Evolutionary conservation across 257 asterid species (phyloP).

Genomic region (Capsicum rhomboideum): DNA sequence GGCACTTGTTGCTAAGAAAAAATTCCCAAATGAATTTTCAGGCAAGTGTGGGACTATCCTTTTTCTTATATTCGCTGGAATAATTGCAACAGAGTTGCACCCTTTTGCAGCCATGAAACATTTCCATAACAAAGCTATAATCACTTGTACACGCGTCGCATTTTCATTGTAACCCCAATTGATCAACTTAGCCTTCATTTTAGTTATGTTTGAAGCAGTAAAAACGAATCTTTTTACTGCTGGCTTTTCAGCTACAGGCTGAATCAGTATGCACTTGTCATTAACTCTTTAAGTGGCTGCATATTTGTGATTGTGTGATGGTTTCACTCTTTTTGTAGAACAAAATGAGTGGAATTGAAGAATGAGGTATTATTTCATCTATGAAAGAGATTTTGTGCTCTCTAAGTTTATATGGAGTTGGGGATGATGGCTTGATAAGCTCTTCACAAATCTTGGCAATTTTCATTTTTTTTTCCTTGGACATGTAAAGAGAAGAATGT

Average conservation of each 20-base stretch:
- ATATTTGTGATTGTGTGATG: slow-evolving; percentile 15
- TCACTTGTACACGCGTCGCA: slow-evolving; percentile 37
- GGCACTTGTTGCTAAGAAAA: slow-evolving; percentile 36
- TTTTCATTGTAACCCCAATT: neutral
- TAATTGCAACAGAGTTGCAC: slow-evolving; percentile 19
- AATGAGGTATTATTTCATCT: slow-evolving; percentile 41
- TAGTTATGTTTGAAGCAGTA: slow-evolving; percentile 15
- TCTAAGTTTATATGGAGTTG: slow-evolving; percentile 34
- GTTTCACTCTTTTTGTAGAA: slow-evolving; percentile 15
- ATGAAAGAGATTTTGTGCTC: slow-evolving; percentile 48
- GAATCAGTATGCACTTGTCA: slow-evolving; percentile 13
- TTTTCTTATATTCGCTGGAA: slow-evolving; percentile 52
- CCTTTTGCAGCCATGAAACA: slow-evolving; percentile 24
- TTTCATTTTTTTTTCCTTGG: slow-evolving; percentile 21
- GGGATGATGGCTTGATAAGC: slow-evolving; percentile 41
- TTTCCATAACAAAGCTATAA: slow-evolving; percentile 44
- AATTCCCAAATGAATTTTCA: slow-evolving; percentile 50
- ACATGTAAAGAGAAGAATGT: neutral
- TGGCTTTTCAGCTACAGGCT: slow-evolving; percentile 6
- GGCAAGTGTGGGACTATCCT: slow-evolving; percentile 12
- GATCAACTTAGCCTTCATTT: slow-evolving; percentile 6
- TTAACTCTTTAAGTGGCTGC: slow-evolving; percentile 21
- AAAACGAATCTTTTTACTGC: slow-evolving; percentile 28
- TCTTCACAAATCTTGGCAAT: slow-evolving; percentile 18
- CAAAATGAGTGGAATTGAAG: slow-evolving; percentile 48